These are phyloP conservation scores for Elongisporangium senticosum DNA, from an alignment of 352 stramenopile genomes.

Conservation along the genomic window DNA sequence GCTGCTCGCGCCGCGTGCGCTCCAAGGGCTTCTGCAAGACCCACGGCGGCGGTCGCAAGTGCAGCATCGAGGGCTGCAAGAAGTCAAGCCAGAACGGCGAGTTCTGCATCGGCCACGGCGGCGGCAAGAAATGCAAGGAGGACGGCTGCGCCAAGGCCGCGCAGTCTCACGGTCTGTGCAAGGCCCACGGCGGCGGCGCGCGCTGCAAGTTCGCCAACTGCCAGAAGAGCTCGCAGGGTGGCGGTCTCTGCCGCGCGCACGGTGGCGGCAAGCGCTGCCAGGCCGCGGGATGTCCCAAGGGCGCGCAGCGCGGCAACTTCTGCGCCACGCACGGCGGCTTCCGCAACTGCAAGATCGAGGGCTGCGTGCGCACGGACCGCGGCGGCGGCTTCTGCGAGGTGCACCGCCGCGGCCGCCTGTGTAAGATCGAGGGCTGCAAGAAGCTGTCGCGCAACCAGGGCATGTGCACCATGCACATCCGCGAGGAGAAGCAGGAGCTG, in stretches of 20 bases:
- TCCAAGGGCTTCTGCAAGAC: slow-evolving; percentile 87
- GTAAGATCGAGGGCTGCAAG: slow-evolving; percentile 83
- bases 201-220: slow-evolving; percentile 81
- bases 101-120: slow-evolving; percentile 84
- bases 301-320: slow-evolving; percentile 80
- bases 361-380: slow-evolving; percentile 75
- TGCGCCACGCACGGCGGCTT: slow-evolving; percentile 81
- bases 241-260: slow-evolving; percentile 69
- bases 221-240: slow-evolving; percentile 79
- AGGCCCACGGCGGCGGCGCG: slow-evolving; percentile 75
- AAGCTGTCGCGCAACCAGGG: slow-evolving; percentile 85
- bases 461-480: slow-evolving; percentile 89
- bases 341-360: slow-evolving; percentile 84
- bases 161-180: slow-evolving; percentile 81
- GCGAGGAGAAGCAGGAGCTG: slow-evolving; percentile 69
- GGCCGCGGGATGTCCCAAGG: slow-evolving; percentile 66
- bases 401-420: slow-evolving; percentile 72
- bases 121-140: slow-evolving; percentile 85
- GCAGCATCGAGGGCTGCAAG: slow-evolving; percentile 80
- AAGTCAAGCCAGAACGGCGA: slow-evolving; percentile 85
- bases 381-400: slow-evolving; percentile 83
- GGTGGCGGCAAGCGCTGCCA: slow-evolving; percentile 79
- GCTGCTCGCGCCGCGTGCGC: slow-evolving; percentile 56
- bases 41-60: slow-evolving; percentile 75
- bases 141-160: slow-evolving; percentile 77